Percentiles rank a stretch among this genome's conserved stretches.
These are phyloP conservation scores for Pseudozyma sp. DNA, from an alignment of 1,284 basidiomycete species.

Conservation along the genomic window DNA sequence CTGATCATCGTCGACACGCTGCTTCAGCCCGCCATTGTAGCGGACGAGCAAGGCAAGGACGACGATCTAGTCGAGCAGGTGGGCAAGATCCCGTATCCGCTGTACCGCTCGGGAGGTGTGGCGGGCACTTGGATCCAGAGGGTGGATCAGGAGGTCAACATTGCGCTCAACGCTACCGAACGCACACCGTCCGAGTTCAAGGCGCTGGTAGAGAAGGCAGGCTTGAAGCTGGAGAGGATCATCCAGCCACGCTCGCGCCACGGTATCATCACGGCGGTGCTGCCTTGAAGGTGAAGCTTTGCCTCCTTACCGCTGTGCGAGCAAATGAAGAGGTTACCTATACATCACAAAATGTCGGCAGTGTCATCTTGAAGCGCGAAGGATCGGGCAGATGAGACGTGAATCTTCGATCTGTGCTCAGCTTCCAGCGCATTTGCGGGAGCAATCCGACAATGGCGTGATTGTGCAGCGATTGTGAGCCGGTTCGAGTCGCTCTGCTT, in stretches of 20 bases:
- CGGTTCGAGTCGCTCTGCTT: constrained; percentile 1
- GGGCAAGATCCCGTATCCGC: constrained; percentile 20
- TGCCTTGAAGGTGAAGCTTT: constrained; percentile 7
- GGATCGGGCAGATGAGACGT: not conserved
- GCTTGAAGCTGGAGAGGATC: constrained; percentile 24
- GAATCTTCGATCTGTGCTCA: not conserved
- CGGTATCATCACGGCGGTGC: constrained; percentile 17
- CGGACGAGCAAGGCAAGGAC: not conserved
- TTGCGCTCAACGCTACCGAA: constrained; percentile 24
- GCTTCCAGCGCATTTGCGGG: too few relatives aligned
- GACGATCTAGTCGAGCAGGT: constrained; percentile 14
- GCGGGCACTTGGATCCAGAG: constrained; percentile 12
- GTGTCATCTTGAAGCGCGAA: not conserved
- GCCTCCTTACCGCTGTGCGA: not conserved
- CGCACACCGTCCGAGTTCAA: constrained; percentile 28
- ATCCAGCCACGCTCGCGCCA: constrained; percentile 32
- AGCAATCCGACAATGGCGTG: constrained; percentile 3
- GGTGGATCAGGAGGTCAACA: constrained; percentile 22
- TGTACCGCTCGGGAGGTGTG: constrained; percentile 25
- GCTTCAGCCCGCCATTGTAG: constrained; percentile 34
- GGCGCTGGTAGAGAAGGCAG: constrained; percentile 28
- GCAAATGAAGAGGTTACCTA: not conserved
- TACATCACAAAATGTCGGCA: too few relatives aligned
- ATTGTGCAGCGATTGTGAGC: constrained; percentile 1
- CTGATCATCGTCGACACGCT: constrained; percentile 32